phyloP scores from a whole-genome alignment of 2,329 filamentous ascomycete genomes.

The Colletotrichum tropicicola region DNA sequence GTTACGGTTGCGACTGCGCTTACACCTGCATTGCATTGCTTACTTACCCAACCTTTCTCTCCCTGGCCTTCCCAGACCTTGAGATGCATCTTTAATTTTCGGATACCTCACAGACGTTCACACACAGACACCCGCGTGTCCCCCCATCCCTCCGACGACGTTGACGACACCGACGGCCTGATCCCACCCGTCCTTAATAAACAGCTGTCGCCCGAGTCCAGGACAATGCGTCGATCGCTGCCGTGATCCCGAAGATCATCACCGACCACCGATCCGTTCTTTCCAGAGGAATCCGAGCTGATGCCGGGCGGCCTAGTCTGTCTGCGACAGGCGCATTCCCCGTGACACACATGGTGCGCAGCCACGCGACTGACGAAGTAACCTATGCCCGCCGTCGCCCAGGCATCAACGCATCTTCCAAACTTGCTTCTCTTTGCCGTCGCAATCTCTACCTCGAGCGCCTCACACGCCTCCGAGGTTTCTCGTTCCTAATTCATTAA shows the following conservation, averaged over 20 bases:
- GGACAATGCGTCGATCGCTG: slow-evolving; percentile 3
- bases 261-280: neutral
- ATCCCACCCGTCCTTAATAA: neutral
- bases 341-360: slow-evolving; percentile 29
- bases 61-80: slow-evolving; percentile 8
- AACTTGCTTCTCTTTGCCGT: neutral
- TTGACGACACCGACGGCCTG: neutral
- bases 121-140: slow-evolving; percentile 20
- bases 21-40: slow-evolving; percentile 1
- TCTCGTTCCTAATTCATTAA: slow-evolving; percentile 4
- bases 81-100: slow-evolving; percentile 23
- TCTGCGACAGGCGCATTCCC: slow-evolving; percentile 32
- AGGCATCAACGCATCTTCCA: neutral
- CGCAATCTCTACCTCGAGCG: neutral
- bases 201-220: neutral
- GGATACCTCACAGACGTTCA: slow-evolving; percentile 26
- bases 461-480: neutral
- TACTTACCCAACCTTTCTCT: neutral
- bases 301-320: slow-evolving; percentile 15
- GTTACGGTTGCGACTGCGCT: neutral
- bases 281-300: slow-evolving; percentile 1
- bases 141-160: slow-evolving; percentile 14
- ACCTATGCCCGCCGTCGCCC: slow-evolving; percentile 7
- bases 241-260: neutral
- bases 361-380: slow-evolving; percentile 31